Evolutionary conservation across 2,329 filamentous ascomycete species (phyloP), one percentile per base, ranked within the genome.

Genomic region (Neurospora sp.): DNA sequence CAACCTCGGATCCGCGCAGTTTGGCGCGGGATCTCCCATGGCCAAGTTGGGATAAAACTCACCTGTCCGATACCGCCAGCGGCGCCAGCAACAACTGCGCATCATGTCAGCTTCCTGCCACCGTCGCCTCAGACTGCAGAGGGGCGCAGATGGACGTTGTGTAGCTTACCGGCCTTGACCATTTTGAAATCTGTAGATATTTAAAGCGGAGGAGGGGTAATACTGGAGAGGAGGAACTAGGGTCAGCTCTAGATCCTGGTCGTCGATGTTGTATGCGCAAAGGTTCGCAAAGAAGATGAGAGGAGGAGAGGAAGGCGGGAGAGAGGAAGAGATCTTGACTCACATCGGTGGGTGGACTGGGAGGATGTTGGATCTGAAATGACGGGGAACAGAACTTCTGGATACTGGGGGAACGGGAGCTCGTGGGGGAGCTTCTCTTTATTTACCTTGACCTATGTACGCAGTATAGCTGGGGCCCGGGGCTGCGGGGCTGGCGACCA

Each of bases 61-160:
- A 96, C 94, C 90, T 97, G 95, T 83, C 95, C 96, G 89, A 99
- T 99, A 85, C 96, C 96, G 84, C 96, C 96, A 82, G 95, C 90
- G 81, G 95, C 96, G 83, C 96, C 96, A 84, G 96, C 93, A 85
- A 99, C 95, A 80, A 89, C 87, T 90, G 67, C 66, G 11, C 19
- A 37, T 33, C 36, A 17, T 66, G 71, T 75, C 57, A 73, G 70
- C 37, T 71, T n/a, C 62, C 68, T 65, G 69, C 11, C 69, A 74
- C 39, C 74, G 70, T 68, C 67, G 70, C 37, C 39, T 69, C 73
- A 69, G 69, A 57, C 66, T 41, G 52, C 69, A 65, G 52, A 69
- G 52, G 39, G 10, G 12, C 23, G 41, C 15, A 17, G 28, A 62
- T 37, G 66, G 57, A 33, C 65, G 11, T 43, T 19, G 39, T 19